Evolutionary conservation across 225 moss, liverwort and hornwort genomes (phyloP).

Genomic region (Straminergon stramineum): DNA sequence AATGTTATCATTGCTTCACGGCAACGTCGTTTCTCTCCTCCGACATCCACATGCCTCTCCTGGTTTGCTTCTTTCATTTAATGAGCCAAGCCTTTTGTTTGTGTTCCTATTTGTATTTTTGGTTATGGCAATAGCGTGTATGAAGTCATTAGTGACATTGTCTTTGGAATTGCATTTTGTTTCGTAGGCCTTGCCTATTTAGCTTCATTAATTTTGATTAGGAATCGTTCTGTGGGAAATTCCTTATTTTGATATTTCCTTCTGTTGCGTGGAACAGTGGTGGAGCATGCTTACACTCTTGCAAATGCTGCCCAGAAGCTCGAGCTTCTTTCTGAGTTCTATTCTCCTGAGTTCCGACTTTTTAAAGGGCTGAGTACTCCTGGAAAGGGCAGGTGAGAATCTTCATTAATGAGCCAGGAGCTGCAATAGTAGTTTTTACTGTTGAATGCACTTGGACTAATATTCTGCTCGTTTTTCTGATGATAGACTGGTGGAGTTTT

Average conservation of each 20-base stretch:
- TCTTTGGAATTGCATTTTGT: neutral
- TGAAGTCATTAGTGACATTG: neutral
- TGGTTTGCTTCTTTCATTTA: conserved; percentile 31
- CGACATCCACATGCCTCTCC: conserved; percentile 98
- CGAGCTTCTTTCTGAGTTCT: conserved; percentile 88
- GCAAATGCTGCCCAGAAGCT: conserved; percentile 73
- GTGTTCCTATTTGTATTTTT: neutral
- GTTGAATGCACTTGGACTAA: neutral
- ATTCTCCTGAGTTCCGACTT: conserved; percentile 89
- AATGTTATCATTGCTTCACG: conserved; percentile 66
- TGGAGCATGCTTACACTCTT: conserved; percentile 85
- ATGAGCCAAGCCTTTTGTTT: neutral
- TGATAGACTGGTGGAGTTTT: conserved; percentile 55
- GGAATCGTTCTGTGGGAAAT: neutral
- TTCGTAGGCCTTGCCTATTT: neutral
- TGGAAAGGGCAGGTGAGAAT: conserved; percentile 62
- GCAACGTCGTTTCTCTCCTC: conserved; percentile 81
- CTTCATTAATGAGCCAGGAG: neutral
- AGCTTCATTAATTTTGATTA: neutral
- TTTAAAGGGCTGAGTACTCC: conserved; percentile 67
- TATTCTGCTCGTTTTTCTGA: neutral
- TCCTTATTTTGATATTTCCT: neutral
- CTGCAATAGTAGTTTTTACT: neutral
- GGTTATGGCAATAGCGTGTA: neutral
- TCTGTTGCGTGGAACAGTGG: conserved; percentile 39